Base-by-base conservation (phyloP, 1,284 basidiomycete genomes). In the Ceratobasidium papillatum region DNA sequence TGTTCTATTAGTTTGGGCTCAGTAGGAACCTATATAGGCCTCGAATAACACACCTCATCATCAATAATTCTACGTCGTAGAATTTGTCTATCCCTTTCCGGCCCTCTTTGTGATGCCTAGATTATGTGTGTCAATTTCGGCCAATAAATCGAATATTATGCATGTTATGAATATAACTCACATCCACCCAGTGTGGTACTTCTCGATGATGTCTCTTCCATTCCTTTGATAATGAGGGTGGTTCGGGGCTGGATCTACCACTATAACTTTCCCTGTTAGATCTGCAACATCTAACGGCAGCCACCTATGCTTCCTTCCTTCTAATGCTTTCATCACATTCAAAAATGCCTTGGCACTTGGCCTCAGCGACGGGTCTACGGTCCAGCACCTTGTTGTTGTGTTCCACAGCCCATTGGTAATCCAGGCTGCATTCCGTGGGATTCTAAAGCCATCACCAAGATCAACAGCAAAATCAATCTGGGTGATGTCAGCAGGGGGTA, bases 361-460 rank as follows among this genome's bases (percentile, higher is more conserved):
- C n/a, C 69, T 45, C 5, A 38, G 45, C 2, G 63, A 36, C 11
- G 69, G 69, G 25, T 73, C 69, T 14, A 62, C 2, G 1, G 34
- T 54, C 69, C 69, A 73, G 32, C 69, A 73, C 3, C 34, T 45
- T 11, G 17, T 49, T 8, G 43, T 54, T 8, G 17, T 27, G 11
- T 45, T 12, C 69, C 69, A 73, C 11, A 73, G 30, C 17, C 69
- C 69, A 43, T 73, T 73, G 0, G 69, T 73, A 25, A 73, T 73
- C 69, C 69, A 73, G 19, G 25, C 5, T n/a, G 30, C 59, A 3
- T 63, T 22, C 14, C 61, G 61, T 19, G 25, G 11, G 4, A n/a
- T 58, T 36, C 27, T 14, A 32, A 5, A 3, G 27, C 49, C 25
- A 7, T 38, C 64, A 5, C 49, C 49, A 5, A 66, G 47, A 12